A percentile compares a stretch with the other conserved stretches of the same genome.
Conservation (phyloP, 139 green algal species). For the Picocystis salinarum region DNA sequence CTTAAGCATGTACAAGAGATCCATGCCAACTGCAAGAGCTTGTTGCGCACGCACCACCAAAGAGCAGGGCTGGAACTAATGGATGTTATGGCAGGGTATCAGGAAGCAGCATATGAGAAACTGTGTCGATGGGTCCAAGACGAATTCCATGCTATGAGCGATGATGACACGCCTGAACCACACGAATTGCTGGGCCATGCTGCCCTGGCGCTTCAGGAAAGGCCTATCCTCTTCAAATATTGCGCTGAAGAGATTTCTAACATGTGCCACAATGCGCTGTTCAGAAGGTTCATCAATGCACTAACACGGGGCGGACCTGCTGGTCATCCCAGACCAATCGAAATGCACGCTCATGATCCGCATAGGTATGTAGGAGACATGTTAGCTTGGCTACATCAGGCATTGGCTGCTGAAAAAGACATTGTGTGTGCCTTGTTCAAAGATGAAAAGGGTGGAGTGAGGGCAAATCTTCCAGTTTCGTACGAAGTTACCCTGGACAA, state of each 20-base stretch:
- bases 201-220: conserved; percentile 45
- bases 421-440: conserved; percentile 71
- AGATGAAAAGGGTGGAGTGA: conserved; percentile 14
- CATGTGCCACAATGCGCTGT: conserved; percentile 77
- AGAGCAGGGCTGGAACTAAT: conserved; percentile 91
- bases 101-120: conserved; percentile 84
- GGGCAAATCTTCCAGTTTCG: background rate
- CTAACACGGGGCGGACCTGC: conserved; percentile 63
- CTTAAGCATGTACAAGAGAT: conserved; percentile 66
- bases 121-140: conserved; percentile 90
- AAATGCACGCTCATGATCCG: conserved; percentile 90
- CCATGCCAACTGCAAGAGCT: conserved; percentile 73
- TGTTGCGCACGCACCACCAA: conserved; percentile 79
- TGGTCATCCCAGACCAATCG: conserved; percentile 72
- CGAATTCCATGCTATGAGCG: conserved; percentile 64
- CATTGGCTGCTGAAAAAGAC: conserved; percentile 73
- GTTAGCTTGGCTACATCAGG: conserved; percentile 90
- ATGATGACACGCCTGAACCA: conserved; percentile 72
- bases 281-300: conserved; percentile 70
- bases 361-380: conserved; percentile 79
- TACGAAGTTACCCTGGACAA: conserved; percentile 47
- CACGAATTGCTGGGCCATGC: conserved; percentile 51
- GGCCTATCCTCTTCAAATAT: conserved; percentile 86
- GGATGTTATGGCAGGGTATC: conserved; percentile 79
- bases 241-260: conserved; percentile 82